Base-by-base conservation (phyloP, 306 rosid species). In the Hylodesmum podocarpum region DNA sequence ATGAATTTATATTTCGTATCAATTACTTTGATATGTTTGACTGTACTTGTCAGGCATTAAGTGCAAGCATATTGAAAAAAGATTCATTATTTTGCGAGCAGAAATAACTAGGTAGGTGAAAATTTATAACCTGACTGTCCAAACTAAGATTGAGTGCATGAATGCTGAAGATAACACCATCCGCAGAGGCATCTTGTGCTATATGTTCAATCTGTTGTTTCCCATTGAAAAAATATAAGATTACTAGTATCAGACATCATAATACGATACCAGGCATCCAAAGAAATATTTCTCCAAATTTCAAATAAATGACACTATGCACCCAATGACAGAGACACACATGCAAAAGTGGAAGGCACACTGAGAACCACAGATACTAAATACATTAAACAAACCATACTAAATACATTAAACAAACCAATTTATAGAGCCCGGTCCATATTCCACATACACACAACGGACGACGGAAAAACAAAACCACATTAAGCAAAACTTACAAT, bases 131-230 rank as follows among this genome's bases (percentile, higher is more conserved):
- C 97, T 91, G 97, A 87, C 83, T 79, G 50, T 94, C 97, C 89
- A 92, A 85, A 39, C 79, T 81, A 54, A 94, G 81, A 86, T 94
- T 84, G 82, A 94, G 95, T 76, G 92, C 93, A 24, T 66, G 85
- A 62, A 91, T 83, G 82, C 75, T 89, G 78, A 91, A 87, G 75
- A 92, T 84, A 77, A 82, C 80, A 66, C 97, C 98, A 46, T 86
- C 80, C 75, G 96, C 96, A 24, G 92, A 39, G 22, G 76, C 82
- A 80, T 90, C 93, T 80, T 90, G 97, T 80, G 81, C 89, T 46
- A 95, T 92, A 24, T 93, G 96, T 82, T 95, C 98, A 82, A 92
- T 85, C 98, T 95, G 91, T 78, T 51, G 72, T 67, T 73, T 55
- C 36, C 67, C 55, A 84, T 47, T 49, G 73, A 72, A 82, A 67